phyloP scores from a whole-genome alignment of 169 alveolate genomes.

The Besnoitia besnoiti region DNA sequence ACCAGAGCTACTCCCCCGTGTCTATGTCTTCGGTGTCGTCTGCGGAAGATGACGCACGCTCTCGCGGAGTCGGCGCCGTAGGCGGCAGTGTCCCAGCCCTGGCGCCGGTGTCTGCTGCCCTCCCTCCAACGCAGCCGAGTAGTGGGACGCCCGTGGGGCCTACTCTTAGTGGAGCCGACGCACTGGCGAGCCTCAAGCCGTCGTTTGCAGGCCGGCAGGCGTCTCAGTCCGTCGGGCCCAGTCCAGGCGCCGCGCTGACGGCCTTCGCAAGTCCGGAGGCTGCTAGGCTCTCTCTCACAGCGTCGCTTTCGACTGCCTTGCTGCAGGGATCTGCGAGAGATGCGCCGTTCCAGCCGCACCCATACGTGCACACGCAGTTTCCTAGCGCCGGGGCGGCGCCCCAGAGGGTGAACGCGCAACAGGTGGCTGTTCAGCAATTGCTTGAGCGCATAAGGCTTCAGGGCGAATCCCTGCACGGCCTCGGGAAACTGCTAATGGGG shows the following conservation, averaged over 20 bases:
- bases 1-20: background rate
- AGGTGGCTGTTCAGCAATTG: background rate
- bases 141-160: background rate
- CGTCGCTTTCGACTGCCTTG: background rate
- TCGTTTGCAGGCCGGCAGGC: background rate
- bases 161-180: too few relatives aligned
- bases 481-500: background rate
- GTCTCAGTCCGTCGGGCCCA: background rate
- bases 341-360: background rate
- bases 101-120: background rate
- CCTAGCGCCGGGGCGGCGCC: background rate
- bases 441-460: background rate
- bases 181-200: background rate
- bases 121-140: background rate
- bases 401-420: background rate
- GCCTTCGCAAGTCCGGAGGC: background rate
- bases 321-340: background rate
- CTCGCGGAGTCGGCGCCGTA: background rate
- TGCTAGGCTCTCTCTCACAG: background rate
- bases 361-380: background rate
- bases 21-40: background rate
- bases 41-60: background rate
- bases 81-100: background rate
- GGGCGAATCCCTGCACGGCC: background rate
- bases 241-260: background rate